Base-by-base conservation (phyloP, 441 rosid genomes). In the Populus hybrid region DNA sequence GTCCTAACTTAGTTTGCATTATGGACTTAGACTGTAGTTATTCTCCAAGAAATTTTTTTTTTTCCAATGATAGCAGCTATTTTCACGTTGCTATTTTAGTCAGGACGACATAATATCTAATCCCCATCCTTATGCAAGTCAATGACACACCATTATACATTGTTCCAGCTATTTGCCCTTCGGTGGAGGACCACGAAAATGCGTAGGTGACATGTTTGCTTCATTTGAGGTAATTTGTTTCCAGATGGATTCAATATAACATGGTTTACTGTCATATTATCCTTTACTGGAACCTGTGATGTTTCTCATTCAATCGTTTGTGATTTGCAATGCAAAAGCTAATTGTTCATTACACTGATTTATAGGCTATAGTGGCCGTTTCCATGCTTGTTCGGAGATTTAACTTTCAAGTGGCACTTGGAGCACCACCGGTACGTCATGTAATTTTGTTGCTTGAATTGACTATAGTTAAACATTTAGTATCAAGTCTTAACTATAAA, bases 111-210 rank as follows among this genome's bases (percentile, higher is more conserved):
- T 46, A 12, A 46, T 11, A 46, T 14, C 5, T 46, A 46, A 12
- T 46, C 11, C 53, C 53, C 53, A 4, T 46, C 18, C 11, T 30
- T 59, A 3, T 67, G 40, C 73, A 72, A 42, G 78, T 67, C 10
- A 68, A n/a, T 81, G 30, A 75, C 40, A 12, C 21, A 12, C 21
- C 53, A 8, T 57, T 26, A 32, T 8, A 24, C 34, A 70, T 42
- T 69, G 73, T 81, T 82, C 83, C 87, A 96, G 99, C 86, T 96
- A 96, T 91, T 91, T 96, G 88, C 98, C 99, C 3, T 96, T 96
- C 70, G 99, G 99, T 68, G 99, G 99, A 78, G 98, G 99, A 81
- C 99, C 92, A 0, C 84, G 98, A 81, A 96, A 96, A 89, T 96
- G 99, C 67, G 86, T 96, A 10, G 99, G 99, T 11, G 99, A 96